These are phyloP conservation scores for Amanita molliuscula DNA, from an alignment of 768 basidiomycete genomes.

Conservation along the genomic window DNA sequence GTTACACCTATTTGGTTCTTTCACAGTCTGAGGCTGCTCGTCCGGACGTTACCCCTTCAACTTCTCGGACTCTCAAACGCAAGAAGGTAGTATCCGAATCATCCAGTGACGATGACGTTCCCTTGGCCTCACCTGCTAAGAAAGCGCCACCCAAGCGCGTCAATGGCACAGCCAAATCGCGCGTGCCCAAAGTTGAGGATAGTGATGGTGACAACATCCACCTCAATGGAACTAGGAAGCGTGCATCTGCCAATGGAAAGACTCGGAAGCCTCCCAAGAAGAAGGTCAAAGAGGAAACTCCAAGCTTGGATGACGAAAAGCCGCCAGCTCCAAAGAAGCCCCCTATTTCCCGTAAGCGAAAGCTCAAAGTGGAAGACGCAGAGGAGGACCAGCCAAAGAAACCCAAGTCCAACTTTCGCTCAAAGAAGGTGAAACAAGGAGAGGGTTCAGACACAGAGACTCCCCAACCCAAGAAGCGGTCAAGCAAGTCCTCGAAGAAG, in stretches of 20 bases:
- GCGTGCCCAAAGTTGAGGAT: constrained; percentile 26
- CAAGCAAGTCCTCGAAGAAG: constrained; percentile 30
- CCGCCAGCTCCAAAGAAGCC: constrained; percentile 28
- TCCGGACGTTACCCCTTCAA: constrained; percentile 27
- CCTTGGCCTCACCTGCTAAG: constrained; percentile 64
- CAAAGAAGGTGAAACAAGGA: constrained; percentile 49
- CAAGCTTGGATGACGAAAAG: constrained; percentile 24
- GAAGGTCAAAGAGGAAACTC: constrained; percentile 44
- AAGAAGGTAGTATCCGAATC: constrained; percentile 47
- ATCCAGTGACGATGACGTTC: constrained; percentile 64
- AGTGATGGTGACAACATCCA: constrained; percentile 32
- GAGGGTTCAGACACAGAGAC: constrained; percentile 28
- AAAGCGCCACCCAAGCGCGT: constrained; percentile 14
- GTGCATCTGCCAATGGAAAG: constrained; percentile 29
- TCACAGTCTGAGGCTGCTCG: constrained; percentile 46
- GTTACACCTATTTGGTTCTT: constrained; percentile 14
- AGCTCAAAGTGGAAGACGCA: constrained; percentile 38
- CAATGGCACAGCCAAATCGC: constrained; percentile 30
- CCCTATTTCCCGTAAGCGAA: constrained; percentile 27
- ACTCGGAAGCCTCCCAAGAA: constrained; percentile 51
- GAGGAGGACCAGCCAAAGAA: constrained; percentile 27
- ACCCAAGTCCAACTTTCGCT: constrained; percentile 30
- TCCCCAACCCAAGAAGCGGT: constrained; percentile 36
- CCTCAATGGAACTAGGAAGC: constrained; percentile 26
- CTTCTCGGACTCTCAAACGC: constrained; percentile 40